These are phyloP conservation scores for Tolypocladium tropicale DNA, from an alignment of 2,329 filamentous ascomycete genomes.

Conservation along the genomic window DNA sequence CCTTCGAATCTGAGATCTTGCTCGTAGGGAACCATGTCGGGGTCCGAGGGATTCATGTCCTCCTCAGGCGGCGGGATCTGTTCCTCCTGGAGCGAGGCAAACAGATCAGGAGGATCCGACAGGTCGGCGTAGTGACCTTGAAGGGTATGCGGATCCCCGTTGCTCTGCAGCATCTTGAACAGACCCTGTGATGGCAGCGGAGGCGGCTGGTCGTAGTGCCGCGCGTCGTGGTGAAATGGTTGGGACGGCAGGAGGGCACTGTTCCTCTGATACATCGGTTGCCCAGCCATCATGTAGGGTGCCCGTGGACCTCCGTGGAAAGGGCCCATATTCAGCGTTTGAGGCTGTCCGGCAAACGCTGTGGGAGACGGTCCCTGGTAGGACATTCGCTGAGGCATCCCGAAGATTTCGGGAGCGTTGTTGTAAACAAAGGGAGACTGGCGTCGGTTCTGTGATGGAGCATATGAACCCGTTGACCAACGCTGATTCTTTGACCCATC, in stretches of 20 bases:
- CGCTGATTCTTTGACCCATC: slow-evolving; percentile 59
- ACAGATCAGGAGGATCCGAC: slow-evolving; percentile 67
- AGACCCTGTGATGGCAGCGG: slow-evolving; percentile 60
- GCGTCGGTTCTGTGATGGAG: slow-evolving; percentile 42
- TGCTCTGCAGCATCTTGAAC: slow-evolving; percentile 66
- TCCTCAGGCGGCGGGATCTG: slow-evolving; percentile 64
- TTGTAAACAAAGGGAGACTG: slow-evolving; percentile 54
- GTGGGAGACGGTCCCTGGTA: slow-evolving; percentile 21
- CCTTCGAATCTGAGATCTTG: slow-evolving; percentile 71
- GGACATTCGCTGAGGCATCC: slow-evolving; percentile 44
- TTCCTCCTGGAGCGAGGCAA: slow-evolving; percentile 64
- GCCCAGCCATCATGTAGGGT: slow-evolving; percentile 43
- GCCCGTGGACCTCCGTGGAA: slow-evolving; percentile 45
- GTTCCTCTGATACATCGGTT: slow-evolving; percentile 40
- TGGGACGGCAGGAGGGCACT: slow-evolving; percentile 47
- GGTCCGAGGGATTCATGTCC: slow-evolving; percentile 71
- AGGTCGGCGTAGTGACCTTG: slow-evolving; percentile 64
- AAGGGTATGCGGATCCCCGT: slow-evolving; percentile 56
- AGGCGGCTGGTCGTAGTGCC: slow-evolving; percentile 47
- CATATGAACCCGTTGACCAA: slow-evolving; percentile 70
- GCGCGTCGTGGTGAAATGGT: slow-evolving; percentile 38
- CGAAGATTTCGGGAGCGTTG: slow-evolving; percentile 48
- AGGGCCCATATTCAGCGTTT: slow-evolving; percentile 44
- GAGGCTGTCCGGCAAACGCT: slow-evolving; percentile 32
- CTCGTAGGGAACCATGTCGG: slow-evolving; percentile 66